Evolutionary conservation across 176 grass and related monocot species (phyloP).

Genomic region (Typha latifolia): DNA sequence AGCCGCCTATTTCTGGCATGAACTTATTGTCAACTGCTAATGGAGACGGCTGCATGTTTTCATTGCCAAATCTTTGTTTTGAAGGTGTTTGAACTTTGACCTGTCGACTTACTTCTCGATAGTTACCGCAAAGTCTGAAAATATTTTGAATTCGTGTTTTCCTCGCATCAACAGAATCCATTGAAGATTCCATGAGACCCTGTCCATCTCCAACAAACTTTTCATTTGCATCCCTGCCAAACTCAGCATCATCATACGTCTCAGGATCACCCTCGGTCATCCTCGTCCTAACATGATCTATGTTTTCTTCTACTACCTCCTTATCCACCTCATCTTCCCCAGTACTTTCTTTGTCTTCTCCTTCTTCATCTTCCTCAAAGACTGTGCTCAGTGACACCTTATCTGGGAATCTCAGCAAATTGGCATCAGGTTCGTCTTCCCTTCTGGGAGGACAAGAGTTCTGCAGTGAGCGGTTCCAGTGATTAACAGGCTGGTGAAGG

Average conservation of each 20-base stretch:
- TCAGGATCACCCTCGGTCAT: neutral
- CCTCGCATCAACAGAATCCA: constrained; percentile 33
- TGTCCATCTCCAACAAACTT: constrained; percentile 11
- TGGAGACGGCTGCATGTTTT: constrained; percentile 29
- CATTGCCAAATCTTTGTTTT: constrained; percentile 36
- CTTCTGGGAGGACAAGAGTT: constrained; percentile 4
- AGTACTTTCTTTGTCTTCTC: constrained; percentile 23
- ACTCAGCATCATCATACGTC: too few species aligned
- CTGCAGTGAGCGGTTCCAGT: constrained; percentile 16
- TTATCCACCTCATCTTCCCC: constrained; percentile 55
- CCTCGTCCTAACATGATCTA: neutral
- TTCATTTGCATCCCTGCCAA: too few species aligned
- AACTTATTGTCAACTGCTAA: neutral
- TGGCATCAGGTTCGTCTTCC: constrained; percentile 33
- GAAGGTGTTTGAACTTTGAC: constrained; percentile 17
- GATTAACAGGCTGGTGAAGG: constrained; percentile 18
- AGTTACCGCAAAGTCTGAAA: constrained; percentile 76
- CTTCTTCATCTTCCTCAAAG: constrained; percentile 57
- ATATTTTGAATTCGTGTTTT: constrained; percentile 70
- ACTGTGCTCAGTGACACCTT: constrained; percentile 59
- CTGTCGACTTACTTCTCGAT: constrained; percentile 47
- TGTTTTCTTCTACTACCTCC: constrained; percentile 63
- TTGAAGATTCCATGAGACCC: constrained; percentile 14
- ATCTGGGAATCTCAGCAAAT: constrained; percentile 42
- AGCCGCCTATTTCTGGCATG: neutral